Conservation (phyloP, 257 asterid species). For the Nemophila menziesii region DNA sequence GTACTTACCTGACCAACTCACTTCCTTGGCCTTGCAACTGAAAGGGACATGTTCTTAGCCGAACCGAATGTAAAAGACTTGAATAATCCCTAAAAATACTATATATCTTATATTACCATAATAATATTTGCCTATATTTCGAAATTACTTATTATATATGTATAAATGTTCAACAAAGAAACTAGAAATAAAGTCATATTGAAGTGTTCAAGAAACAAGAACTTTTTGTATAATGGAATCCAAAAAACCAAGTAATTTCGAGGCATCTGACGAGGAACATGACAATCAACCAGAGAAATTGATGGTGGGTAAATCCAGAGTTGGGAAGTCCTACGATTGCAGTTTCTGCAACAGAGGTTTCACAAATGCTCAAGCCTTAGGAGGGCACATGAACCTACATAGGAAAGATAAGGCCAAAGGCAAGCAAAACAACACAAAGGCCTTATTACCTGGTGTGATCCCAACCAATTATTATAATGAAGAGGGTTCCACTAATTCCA, state of each 20-base stretch:
- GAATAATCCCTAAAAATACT: background rate
- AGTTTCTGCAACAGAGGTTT: constrained; percentile 68
- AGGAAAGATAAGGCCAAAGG: constrained; percentile 61
- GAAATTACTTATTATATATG: background rate
- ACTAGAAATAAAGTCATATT: background rate
- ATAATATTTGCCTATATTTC: background rate
- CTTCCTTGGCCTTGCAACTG: background rate
- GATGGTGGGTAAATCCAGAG: constrained; percentile 22
- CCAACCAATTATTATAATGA: constrained; percentile 12
- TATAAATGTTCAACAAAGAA: background rate
- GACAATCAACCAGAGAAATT: constrained; percentile 19
- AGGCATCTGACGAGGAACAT: constrained; percentile 29
- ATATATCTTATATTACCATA: background rate
- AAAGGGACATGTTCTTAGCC: background rate
- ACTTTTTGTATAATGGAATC: constrained; percentile 23
- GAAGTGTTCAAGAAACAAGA: background rate
- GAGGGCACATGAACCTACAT: constrained; percentile 93
- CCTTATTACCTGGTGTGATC: too few species aligned
- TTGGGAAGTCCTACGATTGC: constrained; percentile 62
- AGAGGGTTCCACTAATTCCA: constrained; percentile 9
- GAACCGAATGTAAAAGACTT: background rate
- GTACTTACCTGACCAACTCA: background rate
- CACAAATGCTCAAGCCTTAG: constrained; percentile 84
- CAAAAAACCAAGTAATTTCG: constrained; percentile 21
- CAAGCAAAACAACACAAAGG: constrained; percentile 20